Percentiles rank a stretch among this genome's conserved stretches.
phyloP scores from a whole-genome alignment of 2,329 filamentous ascomycete genomes.

The Pseudocercospora musae region DNA sequence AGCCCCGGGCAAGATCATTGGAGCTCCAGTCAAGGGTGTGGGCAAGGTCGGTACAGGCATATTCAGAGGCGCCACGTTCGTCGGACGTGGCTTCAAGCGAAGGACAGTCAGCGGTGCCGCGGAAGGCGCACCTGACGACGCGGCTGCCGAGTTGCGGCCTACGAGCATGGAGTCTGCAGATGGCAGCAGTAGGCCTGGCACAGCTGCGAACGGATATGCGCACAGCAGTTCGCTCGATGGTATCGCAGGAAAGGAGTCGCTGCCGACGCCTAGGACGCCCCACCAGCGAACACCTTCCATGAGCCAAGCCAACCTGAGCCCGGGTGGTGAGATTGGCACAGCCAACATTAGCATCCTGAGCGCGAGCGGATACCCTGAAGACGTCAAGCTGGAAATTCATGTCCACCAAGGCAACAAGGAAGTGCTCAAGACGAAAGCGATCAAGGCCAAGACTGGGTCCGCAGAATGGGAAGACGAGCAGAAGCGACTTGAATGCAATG shows the following conservation, averaged over 20 bases:
- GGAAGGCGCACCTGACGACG: conserved; percentile 39
- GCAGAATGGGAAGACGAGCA: conserved; percentile 62
- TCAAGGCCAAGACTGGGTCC: conserved; percentile 66
- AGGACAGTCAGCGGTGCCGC: conserved; percentile 58
- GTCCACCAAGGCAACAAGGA: conserved; percentile 59
- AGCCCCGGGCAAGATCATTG: conserved; percentile 82
- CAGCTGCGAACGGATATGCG: conserved; percentile 19
- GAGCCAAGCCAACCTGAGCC: conserved; percentile 29
- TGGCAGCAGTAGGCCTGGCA: conserved; percentile 18
- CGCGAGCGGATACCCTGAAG: conserved; percentile 68
- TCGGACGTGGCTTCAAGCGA: conserved; percentile 77
- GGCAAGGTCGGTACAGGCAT: conserved; percentile 79
- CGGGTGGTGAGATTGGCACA: conserved; percentile 61
- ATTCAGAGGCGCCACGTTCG: conserved; percentile 84
- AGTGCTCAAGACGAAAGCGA: conserved; percentile 87
- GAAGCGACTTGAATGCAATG: conserved; percentile 65
- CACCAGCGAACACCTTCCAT: conserved; percentile 50
- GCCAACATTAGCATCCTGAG: conserved; percentile 78
- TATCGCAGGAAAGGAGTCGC: conserved; percentile 20
- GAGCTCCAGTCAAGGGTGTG: conserved; percentile 90
- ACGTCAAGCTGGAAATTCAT: conserved; percentile 36
- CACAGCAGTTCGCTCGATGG: conserved; percentile 26
- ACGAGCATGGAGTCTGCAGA: conserved; percentile 30
- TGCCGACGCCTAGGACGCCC: conserved; percentile 32
- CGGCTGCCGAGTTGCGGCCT: conserved; percentile 26